phyloP scores from a whole-genome alignment of 2,329 filamentous ascomycete species.

The Apiospora saccharicola region DNA sequence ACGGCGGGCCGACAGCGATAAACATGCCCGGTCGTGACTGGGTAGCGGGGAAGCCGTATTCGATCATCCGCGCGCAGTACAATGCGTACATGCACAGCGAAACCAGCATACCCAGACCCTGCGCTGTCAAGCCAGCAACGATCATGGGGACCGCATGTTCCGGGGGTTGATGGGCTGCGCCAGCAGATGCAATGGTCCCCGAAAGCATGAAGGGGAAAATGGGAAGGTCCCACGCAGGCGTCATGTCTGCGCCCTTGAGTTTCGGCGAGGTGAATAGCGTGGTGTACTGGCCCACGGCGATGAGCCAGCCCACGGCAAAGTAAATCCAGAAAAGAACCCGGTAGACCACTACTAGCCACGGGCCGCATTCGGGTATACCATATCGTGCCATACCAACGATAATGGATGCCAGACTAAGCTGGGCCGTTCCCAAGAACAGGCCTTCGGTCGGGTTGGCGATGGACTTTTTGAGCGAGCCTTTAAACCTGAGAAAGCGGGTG shows the following conservation, averaged over 20 bases:
- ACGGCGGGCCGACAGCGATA: slow-evolving; percentile 56
- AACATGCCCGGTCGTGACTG: slow-evolving; percentile 52
- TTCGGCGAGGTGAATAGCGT: slow-evolving; percentile 47
- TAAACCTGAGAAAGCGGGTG: slow-evolving; percentile 53
- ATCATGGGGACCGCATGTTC: slow-evolving; percentile 48
- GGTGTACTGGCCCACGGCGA: slow-evolving; percentile 48
- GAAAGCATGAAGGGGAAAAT: slow-evolving; percentile 46
- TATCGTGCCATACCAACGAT: slow-evolving; percentile 50
- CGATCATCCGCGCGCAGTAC: slow-evolving; percentile 51
- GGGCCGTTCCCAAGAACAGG: slow-evolving; percentile 50
- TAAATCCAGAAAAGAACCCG: slow-evolving; percentile 52
- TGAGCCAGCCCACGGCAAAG: slow-evolving; percentile 47
- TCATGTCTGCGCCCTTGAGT: slow-evolving; percentile 47
- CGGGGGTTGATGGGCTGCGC: slow-evolving; percentile 41
- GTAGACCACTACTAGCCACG: slow-evolving; percentile 49
- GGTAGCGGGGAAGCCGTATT: slow-evolving; percentile 49
- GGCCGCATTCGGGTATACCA: slow-evolving; percentile 46
- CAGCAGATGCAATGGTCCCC: slow-evolving; percentile 45
- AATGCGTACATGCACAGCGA: slow-evolving; percentile 52
- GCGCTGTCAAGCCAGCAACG: slow-evolving; percentile 50
- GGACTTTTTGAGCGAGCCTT: slow-evolving; percentile 51
- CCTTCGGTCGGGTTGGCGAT: slow-evolving; percentile 59
- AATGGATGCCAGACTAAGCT: slow-evolving; percentile 51
- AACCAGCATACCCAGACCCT: slow-evolving; percentile 54
- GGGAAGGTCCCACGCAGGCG: slow-evolving; percentile 47